Evolutionary conservation across 1,139 yeast species (phyloP), one percentile per base, ranked within the genome.

Genomic region (Yamadazyma diospyri): DNA sequence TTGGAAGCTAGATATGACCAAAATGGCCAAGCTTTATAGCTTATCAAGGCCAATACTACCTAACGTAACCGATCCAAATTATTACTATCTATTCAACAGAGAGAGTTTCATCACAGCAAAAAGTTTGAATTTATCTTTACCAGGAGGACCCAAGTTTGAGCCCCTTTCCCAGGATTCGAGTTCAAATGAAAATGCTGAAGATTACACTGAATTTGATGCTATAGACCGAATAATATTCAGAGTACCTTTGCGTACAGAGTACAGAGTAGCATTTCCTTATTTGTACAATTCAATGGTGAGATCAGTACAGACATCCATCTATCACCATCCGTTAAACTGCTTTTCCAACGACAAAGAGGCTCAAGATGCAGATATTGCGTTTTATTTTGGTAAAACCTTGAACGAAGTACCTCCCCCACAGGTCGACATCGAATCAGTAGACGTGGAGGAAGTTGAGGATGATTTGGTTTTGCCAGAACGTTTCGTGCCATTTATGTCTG

Each of bases 141-240:
- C 97, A 0, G 96, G 96, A 3, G 99, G 98, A 0, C 98, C 99
- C 4, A 86, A 82, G 51, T 92, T 89, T 56, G 97, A 89, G 57
- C 96, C 96, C 0, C 58, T 89, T n/a, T 78, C 68, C 57, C 79
- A 80, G 38, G 83, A 81, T 35, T 55, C 57, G 20, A 64, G 67
- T 21, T 49, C 50, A 30, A 80, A 81, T 43, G 79, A 81, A 3
- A 81, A 75, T 25, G 64, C 64, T 32, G 94, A 83, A 41, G 97
- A 88, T 50, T 83, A 74, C 53, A 86, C 87, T 31, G 97, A 92
- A 53, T 89, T 92, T 59, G 88, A 89, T 51, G 76, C 95, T 8
- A 72, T 89, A 32, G 97, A 89, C 51, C 67, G 96, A 47, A 78
- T 89, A 17, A 87, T 92, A 16, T 82, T 85, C 55, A 69, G 99